Percentiles rank a stretch among this genome's conserved stretches.
These are phyloP conservation scores for Trametes cingulata DNA, from an alignment of 768 basidiomycete species.

Conservation along the genomic window DNA sequence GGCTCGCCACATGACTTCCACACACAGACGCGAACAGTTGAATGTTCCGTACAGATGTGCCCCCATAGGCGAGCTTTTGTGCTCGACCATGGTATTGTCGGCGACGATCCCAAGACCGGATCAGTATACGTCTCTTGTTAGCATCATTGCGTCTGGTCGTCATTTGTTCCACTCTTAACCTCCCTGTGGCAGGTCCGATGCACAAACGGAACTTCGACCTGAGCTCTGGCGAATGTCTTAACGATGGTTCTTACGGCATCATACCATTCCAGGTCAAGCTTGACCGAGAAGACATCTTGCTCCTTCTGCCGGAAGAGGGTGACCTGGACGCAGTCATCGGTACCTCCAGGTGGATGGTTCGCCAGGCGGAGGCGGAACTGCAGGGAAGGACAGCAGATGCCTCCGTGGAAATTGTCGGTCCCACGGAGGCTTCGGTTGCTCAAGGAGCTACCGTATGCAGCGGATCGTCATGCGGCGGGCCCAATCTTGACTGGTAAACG, in stretches of 20 bases:
- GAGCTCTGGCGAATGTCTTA: conserved; percentile 55
- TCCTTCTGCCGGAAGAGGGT: conserved; percentile 52
- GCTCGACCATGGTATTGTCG: conserved; percentile 68
- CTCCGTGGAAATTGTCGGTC: conserved; percentile 39
- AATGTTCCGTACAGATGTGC: conserved; percentile 39
- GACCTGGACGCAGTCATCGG: conserved; percentile 64
- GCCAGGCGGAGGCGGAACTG: conserved; percentile 49
- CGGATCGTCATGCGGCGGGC: conserved; percentile 16
- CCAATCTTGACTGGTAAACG: conserved; percentile 24
- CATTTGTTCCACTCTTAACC: background rate
- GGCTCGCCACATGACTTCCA: background rate
- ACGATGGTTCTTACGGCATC: conserved; percentile 59
- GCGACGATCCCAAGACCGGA: conserved; percentile 55
- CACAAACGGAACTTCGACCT: conserved; percentile 70
- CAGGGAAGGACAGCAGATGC: conserved; percentile 26
- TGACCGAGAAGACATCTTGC: conserved; percentile 43
- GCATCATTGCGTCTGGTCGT: conserved; percentile 19
- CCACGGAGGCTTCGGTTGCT: background rate
- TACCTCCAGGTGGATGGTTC: conserved; percentile 64
- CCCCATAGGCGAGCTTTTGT: conserved; percentile 64
- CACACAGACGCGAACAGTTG: background rate
- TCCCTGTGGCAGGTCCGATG: conserved; percentile 48
- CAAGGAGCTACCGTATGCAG: background rate
- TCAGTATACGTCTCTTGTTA: conserved; percentile 51
- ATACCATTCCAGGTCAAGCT: conserved; percentile 60